phyloP scores from a whole-genome alignment of 495 filamentous ascomycete species.

The Podospora pseudocomata region DNA sequence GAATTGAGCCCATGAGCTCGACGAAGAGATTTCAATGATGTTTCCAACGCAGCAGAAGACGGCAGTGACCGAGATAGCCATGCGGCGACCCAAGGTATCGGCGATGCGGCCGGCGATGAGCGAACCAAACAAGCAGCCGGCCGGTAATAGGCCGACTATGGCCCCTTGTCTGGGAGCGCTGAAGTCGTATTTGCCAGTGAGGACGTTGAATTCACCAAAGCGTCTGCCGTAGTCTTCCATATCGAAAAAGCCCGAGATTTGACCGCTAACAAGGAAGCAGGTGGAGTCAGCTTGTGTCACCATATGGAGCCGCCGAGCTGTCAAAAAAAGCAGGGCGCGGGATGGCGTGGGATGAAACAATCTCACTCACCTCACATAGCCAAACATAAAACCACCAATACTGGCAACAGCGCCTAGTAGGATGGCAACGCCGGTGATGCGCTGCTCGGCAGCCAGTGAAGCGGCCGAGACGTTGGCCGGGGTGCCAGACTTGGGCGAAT shows the following conservation, averaged over 20 bases:
- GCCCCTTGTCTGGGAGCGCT: slow-evolving; percentile 49
- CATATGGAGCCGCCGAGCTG: not conserved
- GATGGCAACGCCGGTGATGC: slow-evolving; percentile 38
- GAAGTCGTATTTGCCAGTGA: slow-evolving; percentile 38
- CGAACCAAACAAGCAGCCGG: slow-evolving; percentile 68
- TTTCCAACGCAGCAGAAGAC: slow-evolving; percentile 65
- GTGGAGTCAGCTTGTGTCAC: slow-evolving; percentile 8
- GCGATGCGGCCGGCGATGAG: slow-evolving; percentile 58
- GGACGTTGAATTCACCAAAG: slow-evolving; percentile 40
- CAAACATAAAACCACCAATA: slow-evolving; percentile 80
- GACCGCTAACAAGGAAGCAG: slow-evolving; percentile 28
- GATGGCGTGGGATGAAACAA: not conserved
- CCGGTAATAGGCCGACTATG: slow-evolving; percentile 56
- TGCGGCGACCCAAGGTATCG: slow-evolving; percentile 43
- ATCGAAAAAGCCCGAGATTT: slow-evolving; percentile 55
- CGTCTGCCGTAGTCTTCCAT: slow-evolving; percentile 54
- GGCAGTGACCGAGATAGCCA: slow-evolving; percentile 54
- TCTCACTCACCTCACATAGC: slow-evolving; percentile 60
- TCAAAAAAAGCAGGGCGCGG: not conserved
- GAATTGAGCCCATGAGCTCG: slow-evolving; percentile 48
- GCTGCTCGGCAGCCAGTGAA: slow-evolving; percentile 22
- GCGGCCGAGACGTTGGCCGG: slow-evolving; percentile 7
- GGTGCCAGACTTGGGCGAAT: not conserved
- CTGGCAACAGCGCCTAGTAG: slow-evolving; percentile 49
- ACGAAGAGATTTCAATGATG: slow-evolving; percentile 61